Evolutionary conservation across 2,329 filamentous ascomycete genomes (phyloP).

Genomic region (Phyllosticta citriasiana): DNA sequence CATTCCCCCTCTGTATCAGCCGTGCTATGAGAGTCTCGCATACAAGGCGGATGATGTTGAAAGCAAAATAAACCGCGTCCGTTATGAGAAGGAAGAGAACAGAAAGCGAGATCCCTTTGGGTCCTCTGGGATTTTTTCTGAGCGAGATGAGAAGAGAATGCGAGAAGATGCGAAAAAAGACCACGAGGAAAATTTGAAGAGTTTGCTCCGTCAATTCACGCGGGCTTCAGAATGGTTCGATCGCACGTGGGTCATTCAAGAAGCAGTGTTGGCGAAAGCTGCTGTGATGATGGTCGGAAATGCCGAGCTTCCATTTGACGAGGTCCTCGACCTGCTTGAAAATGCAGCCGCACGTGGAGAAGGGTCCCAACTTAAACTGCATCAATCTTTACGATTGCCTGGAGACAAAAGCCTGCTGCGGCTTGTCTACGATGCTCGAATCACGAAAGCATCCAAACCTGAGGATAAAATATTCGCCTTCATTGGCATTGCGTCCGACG

Average conservation of each 20-base stretch:
- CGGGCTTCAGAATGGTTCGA: not conserved
- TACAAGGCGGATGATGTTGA: too few species aligned
- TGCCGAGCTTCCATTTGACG: not conserved
- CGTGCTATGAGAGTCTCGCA: too few species aligned
- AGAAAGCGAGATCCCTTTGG: too few species aligned
- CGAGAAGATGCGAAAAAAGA: too few species aligned
- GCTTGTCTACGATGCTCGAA: not conserved
- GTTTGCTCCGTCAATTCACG: not conserved
- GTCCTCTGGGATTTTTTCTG: too few species aligned
- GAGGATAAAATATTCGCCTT: not conserved
- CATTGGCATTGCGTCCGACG: not conserved
- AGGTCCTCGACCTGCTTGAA: not conserved
- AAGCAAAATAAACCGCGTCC: too few species aligned
- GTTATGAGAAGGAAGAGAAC: too few species aligned
- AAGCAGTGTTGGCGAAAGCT: not conserved
- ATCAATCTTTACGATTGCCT: not conserved
- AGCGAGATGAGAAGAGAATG: too few species aligned
- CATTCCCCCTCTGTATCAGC: not conserved
- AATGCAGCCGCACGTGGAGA: too few species aligned
- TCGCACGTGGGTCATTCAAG: not conserved
- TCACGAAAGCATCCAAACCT: not conserved
- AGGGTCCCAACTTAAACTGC: not conserved
- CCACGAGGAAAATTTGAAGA: too few species aligned
- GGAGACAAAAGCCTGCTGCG: not conserved
- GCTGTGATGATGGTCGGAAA: not conserved